Conservation (phyloP, 192 early-diverging fungal species). For the Lunasporangiospora selenospora region DNA sequence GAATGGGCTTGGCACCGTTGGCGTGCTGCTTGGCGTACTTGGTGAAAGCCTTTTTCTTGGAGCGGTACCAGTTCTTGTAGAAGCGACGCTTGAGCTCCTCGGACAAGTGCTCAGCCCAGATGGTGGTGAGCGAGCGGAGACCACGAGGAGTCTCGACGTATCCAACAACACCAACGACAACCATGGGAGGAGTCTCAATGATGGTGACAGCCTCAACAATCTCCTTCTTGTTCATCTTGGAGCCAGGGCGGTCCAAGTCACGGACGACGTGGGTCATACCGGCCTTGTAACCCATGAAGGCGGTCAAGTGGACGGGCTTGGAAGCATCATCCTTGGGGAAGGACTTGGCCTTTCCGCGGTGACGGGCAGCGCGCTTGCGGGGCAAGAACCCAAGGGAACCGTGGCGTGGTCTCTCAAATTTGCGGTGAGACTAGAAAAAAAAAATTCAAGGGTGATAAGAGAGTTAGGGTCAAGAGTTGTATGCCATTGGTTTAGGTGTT, state of each 20-base stretch:
- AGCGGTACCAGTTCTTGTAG: slow-evolving; percentile 99
- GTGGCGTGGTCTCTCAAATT: slow-evolving; percentile 98
- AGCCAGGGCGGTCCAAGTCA: slow-evolving; percentile 98
- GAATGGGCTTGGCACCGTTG: slow-evolving; percentile 86
- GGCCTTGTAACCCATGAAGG: slow-evolving; percentile 99
- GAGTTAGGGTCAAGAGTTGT: no score
- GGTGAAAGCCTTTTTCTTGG: slow-evolving; percentile 99
- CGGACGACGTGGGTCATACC: slow-evolving; percentile 99
- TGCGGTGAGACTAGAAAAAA: slow-evolving; percentile 79
- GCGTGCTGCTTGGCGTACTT: slow-evolving; percentile 99
- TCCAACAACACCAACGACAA: slow-evolving; percentile 98
- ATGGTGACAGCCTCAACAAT: slow-evolving; percentile 99
- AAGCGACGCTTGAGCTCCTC: slow-evolving; percentile 99
- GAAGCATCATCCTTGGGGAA: slow-evolving; percentile 98
- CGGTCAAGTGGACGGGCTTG: slow-evolving; percentile 97
- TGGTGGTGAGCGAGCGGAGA: slow-evolving; percentile 97
- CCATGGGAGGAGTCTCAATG: slow-evolving; percentile 97
- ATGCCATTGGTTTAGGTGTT: no score
- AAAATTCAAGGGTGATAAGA: not conserved
- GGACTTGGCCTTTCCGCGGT: slow-evolving; percentile 97
- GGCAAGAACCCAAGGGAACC: slow-evolving; percentile 81
- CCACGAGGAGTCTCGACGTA: slow-evolving; percentile 99
- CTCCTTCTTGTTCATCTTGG: slow-evolving; percentile 99
- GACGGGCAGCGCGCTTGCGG: slow-evolving; percentile 90
- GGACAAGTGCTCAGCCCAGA: slow-evolving; percentile 99